Evolutionary conservation across 1,139 yeast genomes (phyloP), one percentile per base, ranked within the genome.

Genomic region (Wickerhamomyces sp.): DNA sequence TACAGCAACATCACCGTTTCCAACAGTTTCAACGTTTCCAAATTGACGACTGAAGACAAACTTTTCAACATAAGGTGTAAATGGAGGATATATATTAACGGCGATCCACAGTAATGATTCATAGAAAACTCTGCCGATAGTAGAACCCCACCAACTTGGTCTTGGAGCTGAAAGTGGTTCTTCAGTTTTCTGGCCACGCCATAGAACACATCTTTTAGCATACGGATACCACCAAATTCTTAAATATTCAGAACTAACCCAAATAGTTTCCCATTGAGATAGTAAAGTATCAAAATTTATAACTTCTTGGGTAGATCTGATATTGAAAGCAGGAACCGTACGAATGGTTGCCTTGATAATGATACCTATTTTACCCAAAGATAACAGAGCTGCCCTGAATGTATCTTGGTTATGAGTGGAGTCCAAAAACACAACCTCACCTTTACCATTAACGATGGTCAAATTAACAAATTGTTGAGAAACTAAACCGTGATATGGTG

Each of bases 161-260:
- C 87, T 71, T 30, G 92, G 88, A 2, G 64, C 70, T n/a, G 85
- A 73, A 35, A 79, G 64, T 1, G 82, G 75, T 33, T 82, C 86
- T 21, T 67, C 67, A 17, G 74, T 64, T 58, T 87, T 87, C 33
- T 78, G 69, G 24, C 95, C 97, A 56, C 95, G 77, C 97, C 97
- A 92, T 38, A 89, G 67, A 27, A 89, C 81, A 66, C 96, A 87
- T 54, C 82, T 82, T 40, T 77, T 77, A 18, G 94, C 74, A 60
- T 92, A 92, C 1, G 98, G 98, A 62, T 86, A 92, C 97, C 98
- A 92, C 97, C 97, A 92, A 37, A 89, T 77, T 48, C 97, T 76
- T 33, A 88, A 82, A 55, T 81, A 92, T 64, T 92, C 98, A n/a
- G 90, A 75, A 39, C 87, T 81, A 8, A 87, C 77, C 96, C 97